Base-by-base conservation (phyloP, 768 basidiomycete species). In the Pleurotus ostreatus region DNA sequence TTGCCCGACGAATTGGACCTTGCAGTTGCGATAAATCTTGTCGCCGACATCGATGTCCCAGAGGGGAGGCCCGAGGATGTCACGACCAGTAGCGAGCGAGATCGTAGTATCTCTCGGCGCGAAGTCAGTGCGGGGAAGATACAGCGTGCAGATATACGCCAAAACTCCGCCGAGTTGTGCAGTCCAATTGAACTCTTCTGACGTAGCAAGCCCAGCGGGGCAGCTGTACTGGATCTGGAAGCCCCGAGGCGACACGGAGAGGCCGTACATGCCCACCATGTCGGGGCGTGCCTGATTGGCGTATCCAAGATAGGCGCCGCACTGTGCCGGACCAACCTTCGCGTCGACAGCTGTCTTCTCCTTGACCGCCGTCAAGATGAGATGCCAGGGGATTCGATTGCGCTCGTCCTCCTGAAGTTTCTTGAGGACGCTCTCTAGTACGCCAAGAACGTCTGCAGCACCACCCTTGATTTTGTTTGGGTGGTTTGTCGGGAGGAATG, bases 201-300 rank as follows among this genome's bases (percentile, higher is more conserved):
- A 56, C 9, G 26, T 89, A 18, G 16, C 52, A 38, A 55, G 30
- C 8, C 57, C 46, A 15, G 57, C 40, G 13, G 53, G 26, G 55
- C 53, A 43, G 16, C 48, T 53, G 26, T 46, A 58, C 20, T 54
- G 43, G 57, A 58, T 25, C 37, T 15, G n/a, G 22, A 55, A 58
- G 1, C 16, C 6, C 2, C 2, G n/a, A 18, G 57, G 57, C 23
- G 48, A 58, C 11, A 40, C 45, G 9, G 40, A 25, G 53, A 58
- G 16, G 23, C 57, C 52, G 39, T 54, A 55, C 16, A 55, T 37
- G 9, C 53, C 52, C 39, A 46, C 38, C 45, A 46, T 55, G 53
- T 58, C 53, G 11, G 57, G 57, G 9, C 52, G 57, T 40, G 57
- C 53, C 40, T 55, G 57, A 25, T 55, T 55, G 8, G 53, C 52